A percentile compares a stretch with the other conserved stretches of the same genome.
Conservation (phyloP, 768 basidiomycete genomes). For the Boletus insuetus region DNA sequence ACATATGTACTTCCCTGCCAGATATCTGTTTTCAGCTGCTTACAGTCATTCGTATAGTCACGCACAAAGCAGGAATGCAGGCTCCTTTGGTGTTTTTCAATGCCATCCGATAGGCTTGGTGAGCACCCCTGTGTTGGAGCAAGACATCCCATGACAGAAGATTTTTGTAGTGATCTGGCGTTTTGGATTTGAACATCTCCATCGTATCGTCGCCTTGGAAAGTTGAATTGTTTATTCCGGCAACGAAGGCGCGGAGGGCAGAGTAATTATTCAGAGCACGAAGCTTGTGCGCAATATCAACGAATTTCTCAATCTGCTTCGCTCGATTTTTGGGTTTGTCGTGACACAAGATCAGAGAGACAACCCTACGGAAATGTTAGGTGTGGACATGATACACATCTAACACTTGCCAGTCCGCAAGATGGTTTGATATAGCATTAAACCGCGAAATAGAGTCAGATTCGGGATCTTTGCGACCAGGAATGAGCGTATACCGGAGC, state of each 20-base stretch:
- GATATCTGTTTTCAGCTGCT: conserved; percentile 10
- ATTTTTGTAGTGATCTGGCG: conserved; percentile 70
- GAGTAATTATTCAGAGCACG: conserved; percentile 90
- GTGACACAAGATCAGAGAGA: conserved; percentile 86
- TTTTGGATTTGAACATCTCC: conserved; percentile 65
- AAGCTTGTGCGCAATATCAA: conserved; percentile 77
- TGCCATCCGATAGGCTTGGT: conserved; percentile 89
- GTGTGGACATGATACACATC: not conserved
- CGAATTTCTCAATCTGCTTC: conserved; percentile 84
- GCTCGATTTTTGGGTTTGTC: conserved; percentile 74
- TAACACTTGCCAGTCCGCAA: conserved; percentile 71
- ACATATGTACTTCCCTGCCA: conserved; percentile 85
- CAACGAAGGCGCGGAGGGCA: conserved; percentile 88
- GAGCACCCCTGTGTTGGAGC: conserved; percentile 75
- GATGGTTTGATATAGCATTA: conserved; percentile 75
- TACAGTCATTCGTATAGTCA: conserved; percentile 12
- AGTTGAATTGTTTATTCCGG: conserved; percentile 84
- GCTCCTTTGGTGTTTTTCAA: conserved; percentile 81
- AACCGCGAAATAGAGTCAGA: conserved; percentile 71
- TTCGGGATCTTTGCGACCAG: conserved; percentile 61
- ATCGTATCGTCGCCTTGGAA: conserved; percentile 76
- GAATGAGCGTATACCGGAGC: conserved; percentile 73
- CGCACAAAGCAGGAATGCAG: conserved; percentile 83
- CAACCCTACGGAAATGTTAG: conserved; percentile 59
- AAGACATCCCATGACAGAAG: conserved; percentile 83